Conservation (phyloP, 2,329 filamentous ascomycete species). For the Diaporthe vexans region DNA sequence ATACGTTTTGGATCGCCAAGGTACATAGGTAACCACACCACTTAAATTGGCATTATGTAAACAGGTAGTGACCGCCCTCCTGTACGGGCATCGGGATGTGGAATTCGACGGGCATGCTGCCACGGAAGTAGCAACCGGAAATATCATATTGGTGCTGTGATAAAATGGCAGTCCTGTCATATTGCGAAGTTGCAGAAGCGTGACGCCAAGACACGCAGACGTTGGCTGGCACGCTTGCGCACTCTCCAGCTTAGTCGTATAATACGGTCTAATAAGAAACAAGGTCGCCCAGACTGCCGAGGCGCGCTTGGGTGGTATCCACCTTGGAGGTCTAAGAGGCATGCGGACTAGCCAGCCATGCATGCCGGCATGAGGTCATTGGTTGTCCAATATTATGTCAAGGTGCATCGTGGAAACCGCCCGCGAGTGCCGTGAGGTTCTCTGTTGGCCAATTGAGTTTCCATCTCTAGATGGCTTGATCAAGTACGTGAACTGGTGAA, state of each 20-base stretch:
- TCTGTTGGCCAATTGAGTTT: not conserved
- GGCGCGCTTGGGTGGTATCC: not conserved
- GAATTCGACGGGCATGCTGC: too few relatives aligned
- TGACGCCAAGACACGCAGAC: not conserved
- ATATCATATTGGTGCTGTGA: not conserved
- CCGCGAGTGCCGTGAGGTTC: not conserved
- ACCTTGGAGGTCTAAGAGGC: not conserved
- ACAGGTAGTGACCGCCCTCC: too few relatives aligned
- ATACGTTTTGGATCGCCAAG: not conserved
- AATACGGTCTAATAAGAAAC: constrained; percentile 7
- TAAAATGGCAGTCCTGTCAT: not conserved
- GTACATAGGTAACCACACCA: not conserved
- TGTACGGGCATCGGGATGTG: not conserved
- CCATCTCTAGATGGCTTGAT: not conserved
- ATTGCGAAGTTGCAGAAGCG: not conserved
- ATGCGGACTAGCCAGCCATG: constrained; percentile 1
- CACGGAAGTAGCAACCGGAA: not conserved
- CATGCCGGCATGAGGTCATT: constrained; percentile 26
- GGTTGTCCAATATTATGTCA: constrained; percentile 18
- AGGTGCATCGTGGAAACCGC: constrained; percentile 3
- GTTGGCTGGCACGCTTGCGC: too few relatives aligned
- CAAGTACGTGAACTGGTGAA: not conserved
- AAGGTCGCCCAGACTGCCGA: not conserved
- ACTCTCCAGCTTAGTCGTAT: not conserved
- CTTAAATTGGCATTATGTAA: not conserved